Percentiles rank a stretch among this genome's conserved stretches.
These are phyloP conservation scores for Smittium culicis DNA, from an alignment of 371 early-diverging fungal genomes.

Conservation along the genomic window DNA sequence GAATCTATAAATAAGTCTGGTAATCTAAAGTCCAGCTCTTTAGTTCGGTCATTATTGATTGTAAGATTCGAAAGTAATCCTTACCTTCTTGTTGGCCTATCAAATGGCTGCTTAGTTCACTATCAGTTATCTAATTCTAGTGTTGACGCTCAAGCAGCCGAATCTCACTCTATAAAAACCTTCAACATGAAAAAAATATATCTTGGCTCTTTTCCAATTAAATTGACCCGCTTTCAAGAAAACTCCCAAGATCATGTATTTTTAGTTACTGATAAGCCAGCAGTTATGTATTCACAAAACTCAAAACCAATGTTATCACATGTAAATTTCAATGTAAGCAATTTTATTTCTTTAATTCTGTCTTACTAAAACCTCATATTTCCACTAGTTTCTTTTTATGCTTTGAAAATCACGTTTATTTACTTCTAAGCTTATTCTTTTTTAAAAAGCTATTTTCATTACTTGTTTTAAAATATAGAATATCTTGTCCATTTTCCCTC, in stretches of 20 bases:
- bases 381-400: no score
- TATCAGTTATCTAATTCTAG: background rate
- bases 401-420: no score
- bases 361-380: no score
- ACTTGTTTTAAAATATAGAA: no score
- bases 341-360: no score
- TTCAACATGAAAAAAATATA: conserved; percentile 53
- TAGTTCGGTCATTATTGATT: conserved; percentile 63
- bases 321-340: conserved; percentile 6
- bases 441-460: no score
- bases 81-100: conserved; percentile 60
- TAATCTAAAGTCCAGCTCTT: background rate
- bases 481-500: background rate
- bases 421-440: no score
- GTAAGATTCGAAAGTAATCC: conserved; percentile 39
- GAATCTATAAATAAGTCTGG: no score
- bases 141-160: background rate
- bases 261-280: conserved; percentile 67
- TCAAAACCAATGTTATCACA: conserved; percentile 10
- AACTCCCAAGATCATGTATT: conserved; percentile 48
- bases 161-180: background rate
- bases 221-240: conserved; percentile 46
- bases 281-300: conserved; percentile 41
- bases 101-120: conserved; percentile 56
- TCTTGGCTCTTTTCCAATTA: conserved; percentile 57